Conservation (phyloP, 352 stramenopile species). For the Saprolegnia parasitica region DNA sequence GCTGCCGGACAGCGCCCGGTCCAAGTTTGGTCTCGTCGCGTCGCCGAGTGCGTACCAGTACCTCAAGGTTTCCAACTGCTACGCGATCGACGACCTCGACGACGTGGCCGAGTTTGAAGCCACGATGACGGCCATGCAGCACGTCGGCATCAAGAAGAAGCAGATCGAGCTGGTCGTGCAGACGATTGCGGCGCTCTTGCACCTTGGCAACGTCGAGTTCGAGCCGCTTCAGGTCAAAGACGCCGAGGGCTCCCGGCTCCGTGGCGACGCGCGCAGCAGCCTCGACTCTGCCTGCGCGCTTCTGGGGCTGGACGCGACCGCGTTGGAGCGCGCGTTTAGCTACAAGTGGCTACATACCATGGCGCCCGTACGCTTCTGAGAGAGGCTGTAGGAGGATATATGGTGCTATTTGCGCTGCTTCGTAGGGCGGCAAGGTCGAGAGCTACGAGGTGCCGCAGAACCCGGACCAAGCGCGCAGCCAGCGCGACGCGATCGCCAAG, state of each 20-base stretch:
- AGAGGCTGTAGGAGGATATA: background rate
- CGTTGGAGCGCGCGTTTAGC: conserved; percentile 67
- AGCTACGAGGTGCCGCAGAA: conserved; percentile 86
- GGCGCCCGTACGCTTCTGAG: conserved; percentile 54
- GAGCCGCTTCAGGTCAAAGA: conserved; percentile 54
- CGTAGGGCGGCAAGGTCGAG: conserved; percentile 77
- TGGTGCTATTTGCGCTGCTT: conserved; percentile 29
- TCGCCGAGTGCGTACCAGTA: conserved; percentile 79
- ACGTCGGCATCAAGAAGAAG: conserved; percentile 84
- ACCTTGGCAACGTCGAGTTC: conserved; percentile 78
- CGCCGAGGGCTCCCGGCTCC: conserved; percentile 60
- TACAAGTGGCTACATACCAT: conserved; percentile 86
- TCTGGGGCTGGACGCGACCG: conserved; percentile 55
- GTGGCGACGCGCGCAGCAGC: conserved; percentile 37
- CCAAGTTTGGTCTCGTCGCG: conserved; percentile 56
- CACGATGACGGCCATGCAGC: conserved; percentile 82
- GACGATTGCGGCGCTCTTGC: conserved; percentile 68
- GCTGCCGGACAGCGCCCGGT: conserved; percentile 46
- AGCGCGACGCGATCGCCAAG: conserved; percentile 95
- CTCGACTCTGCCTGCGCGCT: conserved; percentile 64
- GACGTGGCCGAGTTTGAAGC: conserved; percentile 87
- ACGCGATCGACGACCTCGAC: conserved; percentile 85
- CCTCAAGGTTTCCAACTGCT: conserved; percentile 85
- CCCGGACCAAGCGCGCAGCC: conserved; percentile 80
- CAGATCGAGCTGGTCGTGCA: conserved; percentile 87